Evolutionary conservation across 176 grass and related monocot species (phyloP), one percentile per base, ranked within the genome.

Genomic region (Rhynchospora breviuscula): DNA sequence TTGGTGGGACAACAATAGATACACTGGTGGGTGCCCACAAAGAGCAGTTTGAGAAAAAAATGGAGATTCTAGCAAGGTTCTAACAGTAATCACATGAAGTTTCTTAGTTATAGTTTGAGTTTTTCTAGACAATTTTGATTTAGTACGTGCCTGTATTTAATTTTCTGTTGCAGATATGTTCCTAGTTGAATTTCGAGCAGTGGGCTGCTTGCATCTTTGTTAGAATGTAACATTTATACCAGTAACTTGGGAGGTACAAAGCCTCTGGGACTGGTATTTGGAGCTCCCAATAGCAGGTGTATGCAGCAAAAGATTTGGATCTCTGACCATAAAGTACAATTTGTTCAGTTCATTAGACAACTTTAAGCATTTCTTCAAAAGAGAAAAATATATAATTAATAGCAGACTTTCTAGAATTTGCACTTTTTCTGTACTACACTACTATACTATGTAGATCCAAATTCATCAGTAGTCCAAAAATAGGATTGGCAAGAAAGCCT

Each of bases 21-120:
- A 91, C 88, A 86, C 82, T 90, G 49, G 86, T 94, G 0, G 90
- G 95, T 22, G 87, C 85, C 48, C 86, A 90, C 92, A 88, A 82
- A 8, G 54, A 59, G 33, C 85, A 94, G 75, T 89, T 98, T 5
- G 44, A 90, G 63, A 85, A 89, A 76, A 98, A 90, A 85, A 74
- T 94, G 51, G 88, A 88, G 45, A 58, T 15, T 85, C 85, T 74
- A 54, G 78, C 58, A 7, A 71, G 35, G 33, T 68, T 84, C 78
- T 77, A 70, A 22, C 70, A 0, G 22, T 44, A 48, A 44, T 81
- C 3, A 48, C 2, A 2, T 18, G 12, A 87, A 48, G 33, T 69
- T 80, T 63, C 23, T 61, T 56, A 31, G n/a, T 53, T 49, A 54
- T 54, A 22, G 12, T 53, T 7, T 7, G 12, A 14, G 15, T 54